Conservation (phyloP, 2,329 filamentous ascomycete genomes). For the Hypoxylon sp. region DNA sequence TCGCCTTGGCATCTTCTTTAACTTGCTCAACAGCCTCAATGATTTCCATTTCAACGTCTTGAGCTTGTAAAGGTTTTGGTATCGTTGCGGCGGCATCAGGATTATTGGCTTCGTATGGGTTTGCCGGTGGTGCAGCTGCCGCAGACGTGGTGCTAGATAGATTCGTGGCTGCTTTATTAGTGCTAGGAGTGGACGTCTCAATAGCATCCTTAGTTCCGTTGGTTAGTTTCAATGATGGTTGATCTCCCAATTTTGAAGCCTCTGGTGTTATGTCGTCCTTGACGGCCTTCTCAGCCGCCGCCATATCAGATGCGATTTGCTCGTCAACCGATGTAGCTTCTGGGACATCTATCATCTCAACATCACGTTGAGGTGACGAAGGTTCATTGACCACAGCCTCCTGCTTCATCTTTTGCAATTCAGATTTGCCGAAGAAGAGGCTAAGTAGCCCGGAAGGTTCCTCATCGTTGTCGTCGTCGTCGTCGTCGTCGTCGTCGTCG, state of each 20-base stretch:
- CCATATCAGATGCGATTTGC: conserved; percentile 1
- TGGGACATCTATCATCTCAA: conserved; percentile 55
- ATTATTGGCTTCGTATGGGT: conserved; percentile 41
- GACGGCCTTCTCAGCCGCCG: neutral
- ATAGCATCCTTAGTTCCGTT: neutral
- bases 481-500: conserved; percentile 61
- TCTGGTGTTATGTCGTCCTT: conserved; percentile 6
- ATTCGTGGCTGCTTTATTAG: conserved; percentile 10
- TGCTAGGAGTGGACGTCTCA: neutral
- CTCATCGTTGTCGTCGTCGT: conserved; percentile 60
- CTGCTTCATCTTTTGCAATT: conserved; percentile 67
- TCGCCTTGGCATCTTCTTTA: conserved; percentile 28
- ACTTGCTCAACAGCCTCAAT: conserved; percentile 46
- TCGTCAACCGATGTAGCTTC: conserved; percentile 23
- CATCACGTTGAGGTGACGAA: conserved; percentile 50
- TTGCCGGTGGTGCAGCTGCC: conserved; percentile 29
- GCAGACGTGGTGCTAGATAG: neutral
- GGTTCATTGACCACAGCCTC: conserved; percentile 53
- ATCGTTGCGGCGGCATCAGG: conserved; percentile 38
- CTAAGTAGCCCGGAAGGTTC: conserved; percentile 66
- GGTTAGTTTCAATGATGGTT: neutral
- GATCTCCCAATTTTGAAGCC: conserved; percentile 1
- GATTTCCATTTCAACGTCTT: conserved; percentile 48
- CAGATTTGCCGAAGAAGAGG: conserved; percentile 71
- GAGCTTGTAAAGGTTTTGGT: conserved; percentile 42